phyloP scores from a whole-genome alignment of 495 filamentous ascomycete species.

The Penicillium desertorum region DNA sequence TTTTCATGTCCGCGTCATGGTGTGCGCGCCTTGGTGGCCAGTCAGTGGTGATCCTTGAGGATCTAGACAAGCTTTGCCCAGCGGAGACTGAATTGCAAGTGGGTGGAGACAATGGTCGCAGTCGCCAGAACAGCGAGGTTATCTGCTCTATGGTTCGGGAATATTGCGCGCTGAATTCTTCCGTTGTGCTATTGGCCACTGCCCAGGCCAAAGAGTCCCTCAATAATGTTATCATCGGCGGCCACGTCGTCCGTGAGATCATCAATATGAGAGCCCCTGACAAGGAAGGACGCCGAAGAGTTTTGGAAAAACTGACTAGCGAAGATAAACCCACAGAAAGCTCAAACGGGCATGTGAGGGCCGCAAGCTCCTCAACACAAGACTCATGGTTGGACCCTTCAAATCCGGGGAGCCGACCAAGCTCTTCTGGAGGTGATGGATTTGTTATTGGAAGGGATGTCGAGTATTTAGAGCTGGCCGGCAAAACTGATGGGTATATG shows the following conservation, averaged over 20 bases:
- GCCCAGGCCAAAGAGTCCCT: slow-evolving; percentile 87
- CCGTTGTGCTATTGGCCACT: slow-evolving; percentile 85
- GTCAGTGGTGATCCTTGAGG: slow-evolving; percentile 82
- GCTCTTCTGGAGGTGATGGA: slow-evolving; percentile 54
- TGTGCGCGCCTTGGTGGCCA: slow-evolving; percentile 79
- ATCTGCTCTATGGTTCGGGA: slow-evolving; percentile 80
- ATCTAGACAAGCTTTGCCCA: slow-evolving; percentile 88
- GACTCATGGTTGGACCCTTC: slow-evolving; percentile 73
- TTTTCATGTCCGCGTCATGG: slow-evolving; percentile 90
- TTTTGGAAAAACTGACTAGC: slow-evolving; percentile 67
- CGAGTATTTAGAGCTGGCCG: slow-evolving; percentile 89
- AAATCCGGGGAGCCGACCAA: slow-evolving; percentile 45
- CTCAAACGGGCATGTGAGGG: slow-evolving; percentile 41
- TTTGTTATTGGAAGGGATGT: slow-evolving; percentile 71
- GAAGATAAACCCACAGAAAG: slow-evolving; percentile 42
- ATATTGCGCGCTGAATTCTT: slow-evolving; percentile 71
- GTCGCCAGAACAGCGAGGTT: slow-evolving; percentile 86
- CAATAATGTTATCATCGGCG: slow-evolving; percentile 75
- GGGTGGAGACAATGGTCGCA: slow-evolving; percentile 86
- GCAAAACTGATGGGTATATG: slow-evolving; percentile 96
- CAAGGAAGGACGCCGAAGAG: slow-evolving; percentile 80
- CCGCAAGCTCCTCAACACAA: slow-evolving; percentile 41
- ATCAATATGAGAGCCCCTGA: slow-evolving; percentile 84
- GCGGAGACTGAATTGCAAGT: slow-evolving; percentile 90
- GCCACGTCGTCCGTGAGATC: slow-evolving; percentile 79